These are phyloP conservation scores for Backusella morwellensis DNA, from an alignment of 192 early-diverging fungal species.

Conservation along the genomic window DNA sequence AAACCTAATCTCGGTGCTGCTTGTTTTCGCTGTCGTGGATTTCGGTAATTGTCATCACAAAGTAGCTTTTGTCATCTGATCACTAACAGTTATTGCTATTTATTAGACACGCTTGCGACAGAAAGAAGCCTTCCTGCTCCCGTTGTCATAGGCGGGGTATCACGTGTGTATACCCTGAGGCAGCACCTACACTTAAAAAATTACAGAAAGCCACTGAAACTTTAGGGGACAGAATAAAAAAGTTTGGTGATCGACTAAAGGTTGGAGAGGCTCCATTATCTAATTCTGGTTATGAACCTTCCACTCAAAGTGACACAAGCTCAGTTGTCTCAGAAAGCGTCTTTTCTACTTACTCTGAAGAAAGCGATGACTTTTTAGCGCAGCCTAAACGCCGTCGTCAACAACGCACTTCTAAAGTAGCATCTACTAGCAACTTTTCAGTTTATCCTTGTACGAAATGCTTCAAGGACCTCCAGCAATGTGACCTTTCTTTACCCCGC, in stretches of 20 bases:
- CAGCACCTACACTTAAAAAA: conserved; percentile 37
- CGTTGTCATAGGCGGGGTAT: conserved; percentile 34
- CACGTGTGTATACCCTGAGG: conserved; percentile 34
- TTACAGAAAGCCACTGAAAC: conserved; percentile 35
- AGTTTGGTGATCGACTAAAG: conserved; percentile 30
- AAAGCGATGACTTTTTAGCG: not conserved
- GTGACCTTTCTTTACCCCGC: conserved; percentile 29
- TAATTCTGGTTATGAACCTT: not conserved
- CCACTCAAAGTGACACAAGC: not conserved
- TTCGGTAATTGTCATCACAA: conserved; percentile 22
- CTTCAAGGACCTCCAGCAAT: conserved; percentile 37
- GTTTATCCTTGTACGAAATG: conserved; percentile 41
- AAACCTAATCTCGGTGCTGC: conserved; percentile 14
- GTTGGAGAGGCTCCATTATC: not conserved
- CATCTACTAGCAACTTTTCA: conserved; percentile 22
- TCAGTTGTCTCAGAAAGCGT: not conserved
- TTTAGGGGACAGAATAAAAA: conserved; percentile 29
- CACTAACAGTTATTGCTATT: not conserved
- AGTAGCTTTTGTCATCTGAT: not conserved
- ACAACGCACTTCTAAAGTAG: not conserved
- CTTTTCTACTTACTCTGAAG: not conserved
- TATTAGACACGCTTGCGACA: conserved; percentile 36
- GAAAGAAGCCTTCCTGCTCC: conserved; percentile 30
- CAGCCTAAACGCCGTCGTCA: not conserved
- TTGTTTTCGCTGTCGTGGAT: conserved; percentile 39